phyloP scores from a whole-genome alignment of 148 eudicot species.

The Cornus florida region DNA sequence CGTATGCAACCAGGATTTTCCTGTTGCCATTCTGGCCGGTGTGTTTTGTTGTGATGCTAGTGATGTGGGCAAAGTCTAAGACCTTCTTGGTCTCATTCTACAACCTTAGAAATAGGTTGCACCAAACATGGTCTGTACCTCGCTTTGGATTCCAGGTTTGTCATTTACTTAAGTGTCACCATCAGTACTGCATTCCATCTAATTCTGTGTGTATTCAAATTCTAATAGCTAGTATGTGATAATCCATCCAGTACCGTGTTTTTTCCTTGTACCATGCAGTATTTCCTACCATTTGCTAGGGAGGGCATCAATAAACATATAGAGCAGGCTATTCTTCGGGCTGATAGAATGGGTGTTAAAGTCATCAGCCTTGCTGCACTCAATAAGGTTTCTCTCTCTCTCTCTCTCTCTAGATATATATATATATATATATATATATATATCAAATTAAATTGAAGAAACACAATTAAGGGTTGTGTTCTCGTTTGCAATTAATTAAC shows the following conservation, averaged over 20 bases:
- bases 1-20: conserved; percentile 37
- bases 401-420: neutral
- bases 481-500: no score
- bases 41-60: conserved; percentile 35
- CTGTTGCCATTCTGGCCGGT: conserved; percentile 40
- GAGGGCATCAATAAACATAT: conserved; percentile 73
- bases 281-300: conserved; percentile 80
- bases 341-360: conserved; percentile 69
- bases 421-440: no score
- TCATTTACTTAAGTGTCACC: no score
- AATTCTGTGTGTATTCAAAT: no score
- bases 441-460: no score
- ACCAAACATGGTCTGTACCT: conserved; percentile 71
- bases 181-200: no score
- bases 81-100: conserved; percentile 42
- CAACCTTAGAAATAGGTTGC: conserved; percentile 45
- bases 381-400: conserved; percentile 50
- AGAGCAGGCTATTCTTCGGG: conserved; percentile 68
- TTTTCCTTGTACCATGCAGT: conserved; percentile 32
- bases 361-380: conserved; percentile 85
- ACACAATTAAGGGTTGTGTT: no score
- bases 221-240: no score
- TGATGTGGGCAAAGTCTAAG: conserved; percentile 70
- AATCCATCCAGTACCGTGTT: no score
- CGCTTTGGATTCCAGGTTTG: conserved; percentile 67